A percentile compares a stretch with the other conserved stretches of the same genome.
Conservation (phyloP, 352 stramenopile genomes). For the Aphanomyces stellatus region DNA sequence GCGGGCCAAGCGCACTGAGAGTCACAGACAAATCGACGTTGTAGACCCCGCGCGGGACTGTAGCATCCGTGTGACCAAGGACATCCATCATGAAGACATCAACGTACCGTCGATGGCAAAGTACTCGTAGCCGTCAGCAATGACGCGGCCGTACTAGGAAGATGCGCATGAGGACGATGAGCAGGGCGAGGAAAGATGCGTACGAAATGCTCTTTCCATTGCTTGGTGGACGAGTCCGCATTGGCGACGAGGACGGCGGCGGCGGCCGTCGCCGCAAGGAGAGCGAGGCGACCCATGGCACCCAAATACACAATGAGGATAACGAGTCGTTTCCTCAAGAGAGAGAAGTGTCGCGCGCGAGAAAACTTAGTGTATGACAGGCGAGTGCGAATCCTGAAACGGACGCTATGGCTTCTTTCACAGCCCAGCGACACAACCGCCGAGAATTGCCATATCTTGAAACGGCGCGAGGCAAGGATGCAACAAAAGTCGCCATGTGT, state of each 20-base stretch:
- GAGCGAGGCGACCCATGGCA: background rate
- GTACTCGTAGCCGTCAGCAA: constrained; percentile 14
- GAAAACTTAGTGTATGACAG: too few species aligned
- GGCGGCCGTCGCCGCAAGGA: background rate
- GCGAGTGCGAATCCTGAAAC: too few species aligned
- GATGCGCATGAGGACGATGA: too few species aligned
- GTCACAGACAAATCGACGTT: background rate
- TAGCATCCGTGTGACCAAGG: background rate
- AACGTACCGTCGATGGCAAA: constrained; percentile 12
- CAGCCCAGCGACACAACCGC: too few species aligned
- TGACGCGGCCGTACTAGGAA: constrained; percentile 15
- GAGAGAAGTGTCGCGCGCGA: too few species aligned
- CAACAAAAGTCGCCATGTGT: too few species aligned
- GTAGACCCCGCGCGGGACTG: constrained; percentile 13
- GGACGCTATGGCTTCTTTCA: too few species aligned
- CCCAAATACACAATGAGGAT: background rate
- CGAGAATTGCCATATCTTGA: too few species aligned
- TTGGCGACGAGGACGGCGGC: background rate
- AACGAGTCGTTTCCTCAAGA: too few species aligned
- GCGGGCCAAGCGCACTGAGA: background rate
- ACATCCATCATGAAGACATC: background rate
- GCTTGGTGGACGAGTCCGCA: too few species aligned
- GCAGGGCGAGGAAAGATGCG: background rate
- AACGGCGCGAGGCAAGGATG: too few species aligned
- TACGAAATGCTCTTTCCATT: constrained; percentile 17